A percentile compares a stretch with the other conserved stretches of the same genome.
Conservation (phyloP, 202 grass and related monocot species). For the Digitaria exilis region DNA sequence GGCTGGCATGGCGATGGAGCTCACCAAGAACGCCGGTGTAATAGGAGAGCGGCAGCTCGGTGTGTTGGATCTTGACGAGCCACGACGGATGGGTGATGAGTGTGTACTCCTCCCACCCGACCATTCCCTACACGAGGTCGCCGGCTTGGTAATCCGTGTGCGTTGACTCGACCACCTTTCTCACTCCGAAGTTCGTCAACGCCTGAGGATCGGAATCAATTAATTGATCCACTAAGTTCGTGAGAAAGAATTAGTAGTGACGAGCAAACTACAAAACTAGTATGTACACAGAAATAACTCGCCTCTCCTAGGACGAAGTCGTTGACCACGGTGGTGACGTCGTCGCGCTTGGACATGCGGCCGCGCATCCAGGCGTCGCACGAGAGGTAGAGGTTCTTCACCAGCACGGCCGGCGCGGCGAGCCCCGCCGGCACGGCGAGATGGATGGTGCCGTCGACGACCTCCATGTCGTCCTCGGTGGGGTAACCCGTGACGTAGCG, state of each 20-base stretch:
- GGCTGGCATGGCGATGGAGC: too few species aligned
- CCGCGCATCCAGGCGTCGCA: slow-evolving; percentile 58
- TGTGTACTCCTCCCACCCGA: slow-evolving; percentile 40
- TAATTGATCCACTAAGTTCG: too few species aligned
- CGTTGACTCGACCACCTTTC: slow-evolving; percentile 56
- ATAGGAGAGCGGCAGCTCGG: slow-evolving; percentile 40
- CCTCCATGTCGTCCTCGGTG: slow-evolving; percentile 41
- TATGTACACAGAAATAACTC: neutral
- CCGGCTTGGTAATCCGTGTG: slow-evolving; percentile 48
- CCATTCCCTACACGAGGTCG: slow-evolving; percentile 43
- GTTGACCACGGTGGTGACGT: neutral
- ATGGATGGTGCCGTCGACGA: neutral
- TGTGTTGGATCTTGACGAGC: slow-evolving; percentile 19
- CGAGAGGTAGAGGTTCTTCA: slow-evolving; percentile 71
- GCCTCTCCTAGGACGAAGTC: slow-evolving; percentile 44
- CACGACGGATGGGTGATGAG: neutral
- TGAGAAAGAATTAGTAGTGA: too few species aligned
- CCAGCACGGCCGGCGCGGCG: neutral
- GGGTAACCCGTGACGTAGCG: slow-evolving; percentile 38
- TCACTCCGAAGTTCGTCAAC: slow-evolving; percentile 41
- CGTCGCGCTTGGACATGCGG: slow-evolving; percentile 52
- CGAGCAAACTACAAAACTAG: neutral
- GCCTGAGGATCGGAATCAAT: slow-evolving; percentile 32
- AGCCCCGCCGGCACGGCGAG: slow-evolving; percentile 28
- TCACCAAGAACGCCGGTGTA: slow-evolving; percentile 42